Evolutionary conservation across 2,329 filamentous ascomycete genomes (phyloP).

Genomic region (Exophiala sp.): DNA sequence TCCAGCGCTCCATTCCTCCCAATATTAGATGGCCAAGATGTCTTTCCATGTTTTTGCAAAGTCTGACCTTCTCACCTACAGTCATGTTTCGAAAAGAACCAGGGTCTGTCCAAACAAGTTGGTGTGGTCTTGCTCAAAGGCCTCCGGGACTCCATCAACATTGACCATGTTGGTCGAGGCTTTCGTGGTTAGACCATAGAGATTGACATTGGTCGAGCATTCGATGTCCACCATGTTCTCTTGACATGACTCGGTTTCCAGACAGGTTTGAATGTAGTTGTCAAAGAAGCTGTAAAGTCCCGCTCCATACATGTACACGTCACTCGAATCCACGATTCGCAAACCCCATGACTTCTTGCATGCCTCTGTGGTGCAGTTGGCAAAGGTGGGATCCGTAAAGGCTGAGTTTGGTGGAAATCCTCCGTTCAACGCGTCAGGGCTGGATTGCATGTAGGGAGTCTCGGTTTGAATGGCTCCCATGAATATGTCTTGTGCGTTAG

Average conservation of each 20-base stretch:
- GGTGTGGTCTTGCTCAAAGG: conserved; percentile 59
- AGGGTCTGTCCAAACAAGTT: conserved; percentile 64
- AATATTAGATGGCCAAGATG: conserved; percentile 4
- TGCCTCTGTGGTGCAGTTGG: conserved; percentile 50
- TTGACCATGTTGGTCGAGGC: conserved; percentile 71
- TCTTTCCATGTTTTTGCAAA: not conserved
- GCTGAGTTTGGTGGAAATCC: conserved; percentile 55
- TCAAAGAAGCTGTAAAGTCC: conserved; percentile 82
- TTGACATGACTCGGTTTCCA: conserved; percentile 67
- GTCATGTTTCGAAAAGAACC: conserved; percentile 45
- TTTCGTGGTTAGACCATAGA: conserved; percentile 72
- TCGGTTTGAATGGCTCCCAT: conserved; percentile 84
- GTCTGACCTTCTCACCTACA: not conserved
- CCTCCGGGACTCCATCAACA: conserved; percentile 53
- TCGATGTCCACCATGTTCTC: conserved; percentile 73
- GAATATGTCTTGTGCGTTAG: conserved; percentile 73
- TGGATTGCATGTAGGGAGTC: conserved; percentile 77
- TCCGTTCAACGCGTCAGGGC: conserved; percentile 72
- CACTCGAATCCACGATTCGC: conserved; percentile 63
- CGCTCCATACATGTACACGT: conserved; percentile 67
- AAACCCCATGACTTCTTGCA: conserved; percentile 78
- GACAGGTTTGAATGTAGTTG: conserved; percentile 71
- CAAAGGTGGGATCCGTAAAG: conserved; percentile 68
- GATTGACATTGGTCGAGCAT: conserved; percentile 55
- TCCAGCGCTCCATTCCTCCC: not conserved